Evolutionary conservation across 306 rosid genomes (phyloP).

Genomic region (Cercis canadensis): DNA sequence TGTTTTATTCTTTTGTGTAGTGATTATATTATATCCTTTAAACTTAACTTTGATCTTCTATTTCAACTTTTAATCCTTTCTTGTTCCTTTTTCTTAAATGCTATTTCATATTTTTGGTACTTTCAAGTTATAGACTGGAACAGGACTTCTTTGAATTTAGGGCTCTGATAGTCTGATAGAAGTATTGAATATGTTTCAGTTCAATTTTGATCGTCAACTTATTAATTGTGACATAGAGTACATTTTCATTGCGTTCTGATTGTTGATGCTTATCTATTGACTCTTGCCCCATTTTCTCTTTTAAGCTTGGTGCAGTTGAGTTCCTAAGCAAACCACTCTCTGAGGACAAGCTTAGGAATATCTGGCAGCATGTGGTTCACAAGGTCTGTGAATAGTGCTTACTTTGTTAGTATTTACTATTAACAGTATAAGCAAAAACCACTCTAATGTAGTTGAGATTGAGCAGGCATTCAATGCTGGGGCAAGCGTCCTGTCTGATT

Average conservation of each 20-base stretch:
- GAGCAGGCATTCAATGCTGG: slow-evolving; percentile 91
- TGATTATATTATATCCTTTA: neutral
- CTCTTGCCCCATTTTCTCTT: slow-evolving; percentile 35
- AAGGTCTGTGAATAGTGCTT: slow-evolving; percentile 63
- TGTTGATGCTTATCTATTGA: slow-evolving; percentile 25
- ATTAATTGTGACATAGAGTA: neutral
- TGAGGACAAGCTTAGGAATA: slow-evolving; percentile 87
- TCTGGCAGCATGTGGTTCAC: slow-evolving; percentile 99
- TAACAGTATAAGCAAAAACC: slow-evolving; percentile 16
- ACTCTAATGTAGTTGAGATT: slow-evolving; percentile 48
- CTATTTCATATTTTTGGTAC: neutral
- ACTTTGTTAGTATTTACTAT: slow-evolving; percentile 20
- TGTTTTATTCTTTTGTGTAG: no score
- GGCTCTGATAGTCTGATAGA: neutral
- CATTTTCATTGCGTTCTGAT: slow-evolving; percentile 16
- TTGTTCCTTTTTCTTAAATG: neutral
- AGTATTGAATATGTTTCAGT: slow-evolving; percentile 13
- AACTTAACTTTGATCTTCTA: neutral
- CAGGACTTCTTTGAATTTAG: slow-evolving; percentile 3
- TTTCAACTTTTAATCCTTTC: neutral
- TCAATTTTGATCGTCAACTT: slow-evolving; percentile 3
- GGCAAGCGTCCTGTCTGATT: slow-evolving; percentile 50
- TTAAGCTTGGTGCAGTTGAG: slow-evolving; percentile 95
- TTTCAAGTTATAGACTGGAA: slow-evolving; percentile 18
- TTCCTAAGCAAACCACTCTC: slow-evolving; percentile 88